These are phyloP conservation scores for Fraxinus sp. DNA, from an alignment of 305 asterid genomes.

Conservation along the genomic window DNA sequence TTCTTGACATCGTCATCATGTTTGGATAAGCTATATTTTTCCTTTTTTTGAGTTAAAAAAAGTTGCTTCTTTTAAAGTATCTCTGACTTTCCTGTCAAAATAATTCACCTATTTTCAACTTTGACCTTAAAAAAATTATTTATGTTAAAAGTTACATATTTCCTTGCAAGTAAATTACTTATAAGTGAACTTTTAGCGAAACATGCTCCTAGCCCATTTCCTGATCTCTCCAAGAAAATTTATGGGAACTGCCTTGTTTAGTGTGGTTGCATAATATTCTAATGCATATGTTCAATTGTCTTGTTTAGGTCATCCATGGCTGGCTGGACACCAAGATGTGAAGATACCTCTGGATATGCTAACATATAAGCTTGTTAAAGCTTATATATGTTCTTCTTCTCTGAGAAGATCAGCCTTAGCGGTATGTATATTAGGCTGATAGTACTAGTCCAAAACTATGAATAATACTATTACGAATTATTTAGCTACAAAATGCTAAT, in stretches of 20 bases:
- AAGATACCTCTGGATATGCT: constrained; percentile 89
- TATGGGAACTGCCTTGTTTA: background rate
- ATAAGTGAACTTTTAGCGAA: background rate
- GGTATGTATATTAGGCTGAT: constrained; percentile 40
- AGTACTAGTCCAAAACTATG: background rate
- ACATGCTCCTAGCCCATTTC: background rate
- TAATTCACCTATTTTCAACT: background rate
- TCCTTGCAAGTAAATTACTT: background rate
- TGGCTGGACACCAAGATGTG: constrained; percentile 67
- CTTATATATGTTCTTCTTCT: constrained; percentile 78
- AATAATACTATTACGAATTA: background rate
- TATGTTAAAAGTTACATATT: background rate
- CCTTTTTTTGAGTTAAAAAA: background rate
- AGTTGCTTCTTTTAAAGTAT: background rate
- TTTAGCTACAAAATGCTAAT: background rate
- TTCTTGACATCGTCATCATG: background rate
- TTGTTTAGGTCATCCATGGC: constrained; percentile 93
- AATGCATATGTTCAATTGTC: background rate
- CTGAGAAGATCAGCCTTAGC: constrained; percentile 81
- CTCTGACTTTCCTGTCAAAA: background rate
- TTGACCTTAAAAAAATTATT: background rate
- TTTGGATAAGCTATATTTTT: background rate
- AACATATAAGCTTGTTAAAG: constrained; percentile 73
- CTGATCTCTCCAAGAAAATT: background rate
- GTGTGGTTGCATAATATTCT: background rate